phyloP scores from a whole-genome alignment of 2,329 filamentous ascomycete species.

The Sarocladium oryzae region DNA sequence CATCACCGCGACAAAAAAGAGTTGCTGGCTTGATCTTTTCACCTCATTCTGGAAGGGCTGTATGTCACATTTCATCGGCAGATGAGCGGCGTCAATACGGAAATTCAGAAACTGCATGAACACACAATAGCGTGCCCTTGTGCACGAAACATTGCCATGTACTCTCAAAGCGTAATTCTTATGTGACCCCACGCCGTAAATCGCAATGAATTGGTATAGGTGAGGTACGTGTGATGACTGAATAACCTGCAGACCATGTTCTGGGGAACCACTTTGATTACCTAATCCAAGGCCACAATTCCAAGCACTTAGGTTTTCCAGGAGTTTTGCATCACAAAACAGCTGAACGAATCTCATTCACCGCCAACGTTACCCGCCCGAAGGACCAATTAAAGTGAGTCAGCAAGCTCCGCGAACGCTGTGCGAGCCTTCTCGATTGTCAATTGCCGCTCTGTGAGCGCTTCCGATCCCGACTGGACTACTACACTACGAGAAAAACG shows the following conservation, averaged over 20 bases:
- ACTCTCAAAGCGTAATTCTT: background rate
- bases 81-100: constrained; percentile 63
- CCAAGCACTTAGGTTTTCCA: constrained; percentile 24
- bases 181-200: too few species aligned
- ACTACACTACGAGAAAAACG: background rate
- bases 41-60: constrained; percentile 53
- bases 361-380: background rate
- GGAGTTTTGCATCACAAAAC: constrained; percentile 34
- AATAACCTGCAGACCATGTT: background rate
- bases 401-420: background rate
- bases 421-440: background rate
- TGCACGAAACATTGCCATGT: background rate
- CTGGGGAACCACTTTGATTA: constrained; percentile 11
- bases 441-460: background rate
- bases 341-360: constrained; percentile 20
- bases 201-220: background rate
- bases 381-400: constrained; percentile 9
- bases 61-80: constrained; percentile 56
- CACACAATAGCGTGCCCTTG: constrained; percentile 21
- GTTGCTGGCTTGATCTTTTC: constrained; percentile 52
- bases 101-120: constrained; percentile 45
- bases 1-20: constrained; percentile 33
- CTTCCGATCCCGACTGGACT: background rate
- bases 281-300: constrained; percentile 27
- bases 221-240: background rate